phyloP scores from a whole-genome alignment of 1,139 yeast genomes.

The Geotrichum australiense region DNA sequence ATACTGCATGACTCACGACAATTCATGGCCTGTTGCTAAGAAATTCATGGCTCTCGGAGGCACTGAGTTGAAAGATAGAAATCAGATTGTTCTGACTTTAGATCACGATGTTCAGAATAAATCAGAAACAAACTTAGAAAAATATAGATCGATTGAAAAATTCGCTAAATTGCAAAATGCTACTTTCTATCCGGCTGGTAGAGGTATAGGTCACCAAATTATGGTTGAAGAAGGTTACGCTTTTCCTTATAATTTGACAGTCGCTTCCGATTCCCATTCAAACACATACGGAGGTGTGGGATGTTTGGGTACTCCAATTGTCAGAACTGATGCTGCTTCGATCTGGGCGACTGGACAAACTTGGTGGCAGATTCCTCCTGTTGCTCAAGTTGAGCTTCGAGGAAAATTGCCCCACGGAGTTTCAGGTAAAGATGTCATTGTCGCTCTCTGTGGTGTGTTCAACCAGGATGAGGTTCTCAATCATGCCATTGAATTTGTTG shows the following conservation, averaged over 20 bases:
- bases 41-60: constrained; percentile 96
- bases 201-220: constrained; percentile 98
- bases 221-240: constrained; percentile 99
- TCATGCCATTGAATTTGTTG: constrained; percentile 95
- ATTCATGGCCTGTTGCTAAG: constrained; percentile 98
- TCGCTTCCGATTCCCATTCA: constrained; percentile 96
- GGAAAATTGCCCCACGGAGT: constrained; percentile 82
- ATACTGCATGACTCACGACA: constrained; percentile 98
- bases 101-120: constrained; percentile 98
- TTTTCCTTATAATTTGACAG: constrained; percentile 86
- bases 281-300: constrained; percentile 98
- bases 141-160: constrained; percentile 78
- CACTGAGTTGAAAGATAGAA: constrained; percentile 65
- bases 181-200: constrained; percentile 96
- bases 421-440: constrained; percentile 94
- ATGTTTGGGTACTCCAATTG: constrained; percentile 92
- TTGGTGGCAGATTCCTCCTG: constrained; percentile 99
- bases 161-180: constrained; percentile 91
- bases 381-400: constrained; percentile 81
- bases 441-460: constrained; percentile 89
- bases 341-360: constrained; percentile 99
- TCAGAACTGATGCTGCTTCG: constrained; percentile 96
- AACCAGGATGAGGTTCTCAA: constrained; percentile 94
- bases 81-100: constrained; percentile 90
- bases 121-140: constrained; percentile 75